These are phyloP conservation scores for Aspergillus brunneoviolaceus DNA, from an alignment of 2,329 filamentous ascomycete species.

Conservation along the genomic window DNA sequence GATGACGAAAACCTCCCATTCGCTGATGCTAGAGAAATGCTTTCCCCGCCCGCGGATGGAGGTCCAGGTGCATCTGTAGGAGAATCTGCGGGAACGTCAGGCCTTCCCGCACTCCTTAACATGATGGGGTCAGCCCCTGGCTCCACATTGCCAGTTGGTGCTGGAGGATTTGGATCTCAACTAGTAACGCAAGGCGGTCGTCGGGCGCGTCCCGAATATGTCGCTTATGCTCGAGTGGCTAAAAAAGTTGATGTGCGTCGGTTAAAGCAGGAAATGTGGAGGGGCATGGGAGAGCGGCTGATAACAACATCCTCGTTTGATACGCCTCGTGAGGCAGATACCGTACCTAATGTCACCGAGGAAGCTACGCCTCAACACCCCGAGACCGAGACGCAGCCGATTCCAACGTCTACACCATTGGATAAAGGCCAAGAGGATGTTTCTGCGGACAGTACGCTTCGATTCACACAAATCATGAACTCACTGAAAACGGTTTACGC, in stretches of 20 bases:
- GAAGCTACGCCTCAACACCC: constrained; percentile 20
- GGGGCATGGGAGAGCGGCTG: constrained; percentile 54
- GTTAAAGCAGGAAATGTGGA: constrained; percentile 66
- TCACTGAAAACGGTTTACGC: constrained; percentile 82
- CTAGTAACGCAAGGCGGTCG: constrained; percentile 61
- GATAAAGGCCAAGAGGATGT: constrained; percentile 27
- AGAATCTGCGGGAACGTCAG: constrained; percentile 36
- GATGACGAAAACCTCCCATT: constrained; percentile 50
- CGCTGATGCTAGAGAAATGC: constrained; percentile 50
- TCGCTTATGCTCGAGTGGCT: constrained; percentile 64
- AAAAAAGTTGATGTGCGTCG: constrained; percentile 67
- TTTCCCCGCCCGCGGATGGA: constrained; percentile 43
- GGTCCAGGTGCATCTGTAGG: constrained; percentile 32
- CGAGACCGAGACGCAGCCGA: constrained; percentile 33
- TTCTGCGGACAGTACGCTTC: constrained; percentile 57
- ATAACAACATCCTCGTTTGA: constrained; percentile 38
- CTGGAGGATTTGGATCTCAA: constrained; percentile 61
- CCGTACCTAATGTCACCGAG: constrained; percentile 19
- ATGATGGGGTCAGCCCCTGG: constrained; percentile 41
- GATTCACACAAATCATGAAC: constrained; percentile 92
- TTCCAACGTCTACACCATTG: constrained; percentile 31
- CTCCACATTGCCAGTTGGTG: constrained; percentile 38
- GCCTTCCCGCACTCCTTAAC: constrained; percentile 40
- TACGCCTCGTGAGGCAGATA: constrained; percentile 28
- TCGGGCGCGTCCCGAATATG: constrained; percentile 62